Evolutionary conservation across 345 rosid genomes (phyloP).

Genomic region (Geranium rotundifolium): DNA sequence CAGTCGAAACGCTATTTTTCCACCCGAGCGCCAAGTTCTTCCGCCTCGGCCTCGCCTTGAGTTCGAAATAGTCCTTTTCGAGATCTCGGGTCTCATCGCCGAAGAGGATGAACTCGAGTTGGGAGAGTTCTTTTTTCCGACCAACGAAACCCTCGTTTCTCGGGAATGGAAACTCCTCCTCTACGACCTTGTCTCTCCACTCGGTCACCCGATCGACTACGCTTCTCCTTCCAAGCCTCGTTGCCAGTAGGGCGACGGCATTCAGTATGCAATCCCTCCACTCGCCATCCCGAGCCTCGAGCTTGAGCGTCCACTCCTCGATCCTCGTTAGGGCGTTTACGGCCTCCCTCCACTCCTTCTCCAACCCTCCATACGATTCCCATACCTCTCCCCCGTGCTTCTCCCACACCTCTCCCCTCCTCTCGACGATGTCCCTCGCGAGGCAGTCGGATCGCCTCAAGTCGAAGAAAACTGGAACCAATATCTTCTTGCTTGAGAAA

Average conservation of each 20-base stretch:
- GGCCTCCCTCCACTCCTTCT: conserved; percentile 93
- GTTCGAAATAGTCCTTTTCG: conserved; percentile 72
- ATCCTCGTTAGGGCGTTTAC: conserved; percentile 51
- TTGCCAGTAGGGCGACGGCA: conserved; percentile 60
- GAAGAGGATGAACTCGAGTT: conserved; percentile 74
- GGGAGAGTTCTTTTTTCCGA: conserved; percentile 78
- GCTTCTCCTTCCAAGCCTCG: conserved; percentile 81
- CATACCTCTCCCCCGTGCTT: conserved; percentile 82
- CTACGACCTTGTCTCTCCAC: conserved; percentile 76
- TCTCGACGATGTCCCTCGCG: conserved; percentile 88
- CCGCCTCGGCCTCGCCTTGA: conserved; percentile 67
- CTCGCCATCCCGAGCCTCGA: conserved; percentile 78
- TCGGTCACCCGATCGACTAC: conserved; percentile 64
- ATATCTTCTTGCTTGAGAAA: conserved; percentile 74
- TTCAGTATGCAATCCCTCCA: conserved; percentile 86
- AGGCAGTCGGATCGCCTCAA: conserved; percentile 71
- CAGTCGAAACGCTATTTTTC: conserved; percentile 39
- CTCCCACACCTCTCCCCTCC: conserved; percentile 91
- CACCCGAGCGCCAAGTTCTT: conserved; percentile 61
- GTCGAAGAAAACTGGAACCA: conserved; percentile 81
- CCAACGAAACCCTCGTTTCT: conserved; percentile 73
- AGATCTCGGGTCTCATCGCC: conserved; percentile 73
- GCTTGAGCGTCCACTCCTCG: conserved; percentile 85
- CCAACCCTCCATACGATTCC: conserved; percentile 73
- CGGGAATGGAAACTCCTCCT: conserved; percentile 82